phyloP scores from a whole-genome alignment of 345 rosid genomes.

The Murraya paniculata region DNA sequence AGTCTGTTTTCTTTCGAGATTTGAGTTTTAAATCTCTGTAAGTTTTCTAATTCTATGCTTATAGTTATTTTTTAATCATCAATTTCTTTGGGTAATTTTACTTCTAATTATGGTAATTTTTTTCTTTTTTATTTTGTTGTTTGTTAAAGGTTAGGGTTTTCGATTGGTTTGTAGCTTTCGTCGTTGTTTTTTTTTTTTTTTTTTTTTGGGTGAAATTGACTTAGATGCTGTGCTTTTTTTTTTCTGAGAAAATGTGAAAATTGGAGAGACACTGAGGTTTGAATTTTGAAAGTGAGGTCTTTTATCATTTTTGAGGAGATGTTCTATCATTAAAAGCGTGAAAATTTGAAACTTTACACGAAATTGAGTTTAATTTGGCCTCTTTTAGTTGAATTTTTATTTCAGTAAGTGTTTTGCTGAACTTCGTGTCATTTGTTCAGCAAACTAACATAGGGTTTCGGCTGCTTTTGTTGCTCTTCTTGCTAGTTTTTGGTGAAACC shows the following conservation, averaged over 20 bases:
- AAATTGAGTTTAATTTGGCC: neutral
- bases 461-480: neutral
- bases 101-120: neutral
- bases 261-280: slow-evolving; percentile 6
- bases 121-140: neutral
- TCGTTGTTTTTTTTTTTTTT: neutral
- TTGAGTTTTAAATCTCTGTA: slow-evolving; percentile 14
- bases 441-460: neutral
- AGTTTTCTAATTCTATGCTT: neutral
- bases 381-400: neutral
- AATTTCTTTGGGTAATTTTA: neutral
- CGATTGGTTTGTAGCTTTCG: neutral
- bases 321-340: too few relatives aligned
- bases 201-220: neutral
- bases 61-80: neutral
- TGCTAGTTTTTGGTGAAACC: neutral
- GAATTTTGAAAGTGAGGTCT: slow-evolving; percentile 1
- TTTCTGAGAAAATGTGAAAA: slow-evolving; percentile 15
- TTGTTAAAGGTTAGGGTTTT: neutral
- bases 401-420: neutral
- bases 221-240: slow-evolving; percentile 16
- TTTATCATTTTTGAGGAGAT: neutral
- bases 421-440: neutral
- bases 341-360: neutral
- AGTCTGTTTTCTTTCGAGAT: slow-evolving; percentile 4